Evolutionary conservation across 306 rosid genomes (phyloP).

Genomic region (Quercus mongolica): DNA sequence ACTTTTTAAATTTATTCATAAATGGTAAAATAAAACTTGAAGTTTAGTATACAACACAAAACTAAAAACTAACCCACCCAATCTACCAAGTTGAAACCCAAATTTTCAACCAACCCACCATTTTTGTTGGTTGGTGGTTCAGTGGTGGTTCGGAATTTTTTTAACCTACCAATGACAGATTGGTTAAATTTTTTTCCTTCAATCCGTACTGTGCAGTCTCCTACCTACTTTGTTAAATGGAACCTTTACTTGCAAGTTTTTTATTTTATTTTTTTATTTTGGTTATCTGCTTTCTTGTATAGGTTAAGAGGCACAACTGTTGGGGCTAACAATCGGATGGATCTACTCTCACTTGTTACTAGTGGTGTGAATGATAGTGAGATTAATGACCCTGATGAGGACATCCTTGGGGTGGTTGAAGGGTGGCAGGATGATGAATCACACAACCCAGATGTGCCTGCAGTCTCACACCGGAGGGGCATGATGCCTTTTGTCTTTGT

Average conservation of each 20-base stretch:
- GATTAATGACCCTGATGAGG: slow-evolving; percentile 59
- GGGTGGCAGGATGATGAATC: slow-evolving; percentile 96
- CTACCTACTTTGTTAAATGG: neutral
- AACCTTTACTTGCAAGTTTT: neutral
- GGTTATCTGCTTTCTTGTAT: slow-evolving; percentile 15
- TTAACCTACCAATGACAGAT: too few species aligned
- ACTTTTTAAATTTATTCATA: too few species aligned
- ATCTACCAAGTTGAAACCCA: too few species aligned
- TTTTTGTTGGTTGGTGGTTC: too few species aligned
- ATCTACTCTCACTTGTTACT: slow-evolving; percentile 85
- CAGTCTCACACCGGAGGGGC: slow-evolving; percentile 87
- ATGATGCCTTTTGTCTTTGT: slow-evolving; percentile 81
- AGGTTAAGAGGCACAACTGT: slow-evolving; percentile 78
- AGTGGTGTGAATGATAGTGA: slow-evolving; percentile 71
- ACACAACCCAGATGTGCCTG: slow-evolving; percentile 95
- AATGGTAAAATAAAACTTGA: too few species aligned
- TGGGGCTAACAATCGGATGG: slow-evolving; percentile 95
- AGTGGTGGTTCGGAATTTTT: too few species aligned
- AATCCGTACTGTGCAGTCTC: too few species aligned
- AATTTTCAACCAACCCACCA: too few species aligned
- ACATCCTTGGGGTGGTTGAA: slow-evolving; percentile 82
- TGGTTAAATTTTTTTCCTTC: too few species aligned
- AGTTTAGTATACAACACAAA: too few species aligned
- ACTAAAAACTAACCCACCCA: too few species aligned
- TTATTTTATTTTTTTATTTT: slow-evolving; percentile 3